Evolutionary conservation across 805 yeast species (phyloP).

Genomic region (Metschnikowia henanensis): DNA sequence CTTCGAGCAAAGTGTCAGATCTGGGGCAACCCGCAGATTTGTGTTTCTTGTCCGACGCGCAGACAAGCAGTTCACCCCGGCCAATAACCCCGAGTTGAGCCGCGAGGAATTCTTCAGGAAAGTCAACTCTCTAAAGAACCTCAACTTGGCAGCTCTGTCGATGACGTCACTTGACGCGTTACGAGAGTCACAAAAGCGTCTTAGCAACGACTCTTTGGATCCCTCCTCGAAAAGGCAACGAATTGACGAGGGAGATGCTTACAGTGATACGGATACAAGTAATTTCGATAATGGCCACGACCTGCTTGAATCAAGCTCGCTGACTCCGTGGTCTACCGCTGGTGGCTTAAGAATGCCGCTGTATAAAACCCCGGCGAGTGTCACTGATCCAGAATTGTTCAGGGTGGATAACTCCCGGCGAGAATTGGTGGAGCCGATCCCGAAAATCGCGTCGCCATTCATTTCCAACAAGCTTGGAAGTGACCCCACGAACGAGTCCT

Average conservation of each 20-base stretch:
- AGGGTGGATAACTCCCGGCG: conserved; percentile 2
- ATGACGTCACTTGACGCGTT: conserved; percentile 2
- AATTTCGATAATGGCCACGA: neutral
- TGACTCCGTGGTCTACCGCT: neutral
- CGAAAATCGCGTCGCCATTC: conserved; percentile 17
- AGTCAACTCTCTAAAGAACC: conserved; percentile 1
- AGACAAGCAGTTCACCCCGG: conserved; percentile 1
- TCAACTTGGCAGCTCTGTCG: neutral
- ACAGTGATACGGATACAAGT: neutral
- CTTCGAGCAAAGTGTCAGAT: conserved; percentile 13
- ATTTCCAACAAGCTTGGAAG: conserved; percentile 18
- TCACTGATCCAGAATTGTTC: conserved; percentile 4
- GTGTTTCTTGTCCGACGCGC: conserved; percentile 15
- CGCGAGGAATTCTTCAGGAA: conserved; percentile 5
- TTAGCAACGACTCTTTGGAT: neutral
- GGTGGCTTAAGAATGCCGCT: conserved; percentile 18
- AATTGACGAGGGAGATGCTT: neutral
- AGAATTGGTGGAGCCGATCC: conserved; percentile 5
- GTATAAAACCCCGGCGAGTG: conserved; percentile 13
- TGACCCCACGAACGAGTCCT: neutral
- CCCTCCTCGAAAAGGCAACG: neutral
- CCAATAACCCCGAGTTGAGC: neutral
- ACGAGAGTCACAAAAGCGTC: conserved; percentile 4
- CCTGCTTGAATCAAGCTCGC: neutral
- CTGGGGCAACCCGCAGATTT: conserved; percentile 13